Conservation (phyloP, 1,284 basidiomycete species). For the Sporisorium scitamineum region DNA sequence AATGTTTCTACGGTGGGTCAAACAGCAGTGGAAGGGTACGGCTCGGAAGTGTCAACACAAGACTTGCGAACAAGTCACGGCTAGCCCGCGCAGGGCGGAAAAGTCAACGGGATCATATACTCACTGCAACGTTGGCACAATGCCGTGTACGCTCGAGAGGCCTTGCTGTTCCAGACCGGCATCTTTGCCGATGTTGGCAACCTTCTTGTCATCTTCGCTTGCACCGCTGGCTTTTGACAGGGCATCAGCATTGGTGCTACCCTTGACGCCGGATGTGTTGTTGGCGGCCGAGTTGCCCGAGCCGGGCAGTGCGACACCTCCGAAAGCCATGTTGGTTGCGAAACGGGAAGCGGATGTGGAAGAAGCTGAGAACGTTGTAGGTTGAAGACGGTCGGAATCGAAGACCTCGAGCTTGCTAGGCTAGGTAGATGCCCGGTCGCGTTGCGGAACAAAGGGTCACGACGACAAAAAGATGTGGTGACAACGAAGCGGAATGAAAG, state of each 20-base stretch:
- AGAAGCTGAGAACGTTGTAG: neutral
- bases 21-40: slow-evolving; percentile 2
- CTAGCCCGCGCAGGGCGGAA: neutral
- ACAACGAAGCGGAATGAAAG: slow-evolving; percentile 10
- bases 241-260: slow-evolving; percentile 19
- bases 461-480: slow-evolving; percentile 1
- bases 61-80: neutral
- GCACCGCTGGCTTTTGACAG: slow-evolving; percentile 37
- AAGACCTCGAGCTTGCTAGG: slow-evolving; percentile 24
- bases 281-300: slow-evolving; percentile 41
- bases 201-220: slow-evolving; percentile 43
- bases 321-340: slow-evolving; percentile 43
- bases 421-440: slow-evolving; percentile 20
- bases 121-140: slow-evolving; percentile 70
- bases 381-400: neutral
- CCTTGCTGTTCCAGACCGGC: slow-evolving; percentile 58
- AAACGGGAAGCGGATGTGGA: slow-evolving; percentile 2
- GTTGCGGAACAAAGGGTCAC: slow-evolving; percentile 13
- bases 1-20: slow-evolving; percentile 78
- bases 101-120: slow-evolving; percentile 37
- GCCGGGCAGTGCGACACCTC: slow-evolving; percentile 53
- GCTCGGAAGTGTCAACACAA: slow-evolving; percentile 25
- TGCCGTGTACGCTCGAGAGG: slow-evolving; percentile 68
- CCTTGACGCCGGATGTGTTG: slow-evolving; percentile 33
- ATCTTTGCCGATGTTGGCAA: slow-evolving; percentile 39